A percentile compares a stretch with the other conserved stretches of the same genome.
These are phyloP conservation scores for Malassezia slooffiae DNA, from an alignment of 1,284 basidiomycete genomes.

Conservation along the genomic window DNA sequence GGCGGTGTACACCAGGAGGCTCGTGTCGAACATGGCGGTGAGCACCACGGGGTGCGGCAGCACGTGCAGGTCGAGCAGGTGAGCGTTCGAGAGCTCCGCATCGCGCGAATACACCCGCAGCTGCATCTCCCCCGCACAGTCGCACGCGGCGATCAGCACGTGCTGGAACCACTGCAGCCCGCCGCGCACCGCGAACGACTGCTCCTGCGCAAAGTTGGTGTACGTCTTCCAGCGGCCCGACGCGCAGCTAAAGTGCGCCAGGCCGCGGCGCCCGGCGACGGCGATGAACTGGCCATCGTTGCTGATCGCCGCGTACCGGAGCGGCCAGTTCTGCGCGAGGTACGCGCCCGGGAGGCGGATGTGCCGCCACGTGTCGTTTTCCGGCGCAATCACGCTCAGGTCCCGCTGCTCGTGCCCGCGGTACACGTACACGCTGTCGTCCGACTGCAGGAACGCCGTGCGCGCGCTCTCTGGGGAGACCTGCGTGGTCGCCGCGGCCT, in stretches of 20 bases:
- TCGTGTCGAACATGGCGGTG: slow-evolving; percentile 78
- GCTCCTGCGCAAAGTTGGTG: slow-evolving; percentile 70
- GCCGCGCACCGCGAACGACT: slow-evolving; percentile 75
- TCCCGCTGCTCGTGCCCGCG: slow-evolving; percentile 94
- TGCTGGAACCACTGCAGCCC: slow-evolving; percentile 96
- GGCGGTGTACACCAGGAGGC: slow-evolving; percentile 88
- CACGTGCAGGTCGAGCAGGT: slow-evolving; percentile 71
- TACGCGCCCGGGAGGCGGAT: slow-evolving; percentile 74
- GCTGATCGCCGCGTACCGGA: slow-evolving; percentile 82
- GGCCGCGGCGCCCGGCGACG: slow-evolving; percentile 76
- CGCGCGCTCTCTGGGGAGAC: slow-evolving; percentile 86
- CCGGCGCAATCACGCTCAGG: slow-evolving; percentile 96
- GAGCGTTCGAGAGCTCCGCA: slow-evolving; percentile 71
- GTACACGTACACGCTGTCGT: slow-evolving; percentile 87
- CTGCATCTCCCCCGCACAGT: slow-evolving; percentile 33
- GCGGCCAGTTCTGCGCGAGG: slow-evolving; percentile 83
- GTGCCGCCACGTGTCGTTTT: slow-evolving; percentile 64
- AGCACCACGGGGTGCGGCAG: slow-evolving; percentile 52
- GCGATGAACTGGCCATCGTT: slow-evolving; percentile 83
- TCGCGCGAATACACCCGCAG: slow-evolving; percentile 92
- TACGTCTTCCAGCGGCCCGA: slow-evolving; percentile 95
- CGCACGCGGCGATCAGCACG: slow-evolving; percentile 75
- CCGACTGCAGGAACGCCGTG: slow-evolving; percentile 88
- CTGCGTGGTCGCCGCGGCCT: slow-evolving; percentile 81
- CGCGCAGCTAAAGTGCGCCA: slow-evolving; percentile 83